Evolutionary conservation across 805 yeast genomes (phyloP), one percentile per base, ranked within the genome.

Genomic region (Candida dajiaensis): DNA sequence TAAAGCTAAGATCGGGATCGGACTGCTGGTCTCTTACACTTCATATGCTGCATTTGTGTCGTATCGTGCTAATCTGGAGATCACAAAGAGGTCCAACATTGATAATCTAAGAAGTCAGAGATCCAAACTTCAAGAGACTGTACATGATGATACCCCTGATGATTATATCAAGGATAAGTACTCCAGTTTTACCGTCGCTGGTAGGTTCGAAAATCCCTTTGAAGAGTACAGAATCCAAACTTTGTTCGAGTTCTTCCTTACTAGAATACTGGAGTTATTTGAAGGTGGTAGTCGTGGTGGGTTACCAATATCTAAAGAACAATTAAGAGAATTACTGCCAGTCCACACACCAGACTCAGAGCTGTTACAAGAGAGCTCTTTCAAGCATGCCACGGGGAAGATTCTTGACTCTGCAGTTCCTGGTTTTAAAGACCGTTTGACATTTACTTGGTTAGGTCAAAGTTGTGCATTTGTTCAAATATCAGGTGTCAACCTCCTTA

Each of bases 381-480:
- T 61, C 43, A 16, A 45, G 22, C 31, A 46, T 37, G 45, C 31
- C 5, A 44, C 39, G 7, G 49, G 42, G 28, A 35, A 28, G 5
- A 44, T 41, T 3, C 31, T 45, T 20, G 45, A 59, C 1, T 50
- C 57, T 16, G 62, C 23, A 9, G 48, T 69, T 2, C 77, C 81
- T 0, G 43, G 54, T 1, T 43, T 74, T 3, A 46, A 62, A 11
- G 68, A 76, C 23, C 72, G 84, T 54, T 50, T 86, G 55, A 72
- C 85, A 2, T 77, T 84, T 57, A 89, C 97, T 0, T 92, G 98
- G 98, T 64, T 92, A 38, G 98, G 98, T 4, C 98, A 92, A 62
- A 84, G 94, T 47, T 89, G 97, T 64, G 77, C 90, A 2, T 74
- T 78, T 44, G 69, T 89, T 4, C 89, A 86, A 57, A 63, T 89